Conservation (phyloP, 1,139 yeast genomes). For the Trichomonascaceae sp. region DNA sequence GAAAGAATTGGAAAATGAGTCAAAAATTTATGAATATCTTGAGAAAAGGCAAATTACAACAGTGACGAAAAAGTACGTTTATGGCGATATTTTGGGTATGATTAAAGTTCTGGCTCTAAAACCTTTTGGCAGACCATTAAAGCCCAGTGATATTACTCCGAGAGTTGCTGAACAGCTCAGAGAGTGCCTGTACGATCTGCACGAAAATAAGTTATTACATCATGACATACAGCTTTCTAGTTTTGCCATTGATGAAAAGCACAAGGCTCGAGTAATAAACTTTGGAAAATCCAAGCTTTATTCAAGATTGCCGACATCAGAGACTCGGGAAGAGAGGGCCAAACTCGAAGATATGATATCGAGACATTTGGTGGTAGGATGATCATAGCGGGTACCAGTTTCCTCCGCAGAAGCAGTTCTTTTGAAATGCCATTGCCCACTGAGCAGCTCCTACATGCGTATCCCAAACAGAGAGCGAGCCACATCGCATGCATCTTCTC, state of each 20-base stretch:
- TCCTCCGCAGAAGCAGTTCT: slow-evolving; percentile 78
- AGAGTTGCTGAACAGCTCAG: slow-evolving; percentile 17
- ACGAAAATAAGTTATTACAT: slow-evolving; percentile 22
- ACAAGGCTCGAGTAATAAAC: slow-evolving; percentile 19
- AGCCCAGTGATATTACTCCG: slow-evolving; percentile 15
- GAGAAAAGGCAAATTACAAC: slow-evolving; percentile 12
- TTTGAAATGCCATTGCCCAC: slow-evolving; percentile 70
- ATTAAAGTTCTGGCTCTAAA: slow-evolving; percentile 23
- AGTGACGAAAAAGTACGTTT: slow-evolving; percentile 21
- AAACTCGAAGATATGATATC: slow-evolving; percentile 30
- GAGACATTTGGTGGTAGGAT: not conserved
- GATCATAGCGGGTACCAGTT: slow-evolving; percentile 42
- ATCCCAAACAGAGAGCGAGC: slow-evolving; percentile 49
- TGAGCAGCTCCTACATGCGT: slow-evolving; percentile 36
- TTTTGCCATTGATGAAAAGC: slow-evolving; percentile 22
- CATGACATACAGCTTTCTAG: slow-evolving; percentile 18
- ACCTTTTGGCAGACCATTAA: slow-evolving; percentile 23
- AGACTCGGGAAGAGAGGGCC: slow-evolving; percentile 21
- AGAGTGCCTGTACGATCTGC: slow-evolving; percentile 20
- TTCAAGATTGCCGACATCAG: slow-evolving; percentile 22
- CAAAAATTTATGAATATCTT: slow-evolving; percentile 25
- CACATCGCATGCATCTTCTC: slow-evolving; percentile 63
- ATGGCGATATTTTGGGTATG: slow-evolving; percentile 22
- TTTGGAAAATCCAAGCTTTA: slow-evolving; percentile 22
- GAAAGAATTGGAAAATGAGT: slow-evolving; percentile 19